Evolutionary conservation across 2,329 filamentous ascomycete genomes (phyloP).

Genomic region (Ceratocystis alfenasii): DNA sequence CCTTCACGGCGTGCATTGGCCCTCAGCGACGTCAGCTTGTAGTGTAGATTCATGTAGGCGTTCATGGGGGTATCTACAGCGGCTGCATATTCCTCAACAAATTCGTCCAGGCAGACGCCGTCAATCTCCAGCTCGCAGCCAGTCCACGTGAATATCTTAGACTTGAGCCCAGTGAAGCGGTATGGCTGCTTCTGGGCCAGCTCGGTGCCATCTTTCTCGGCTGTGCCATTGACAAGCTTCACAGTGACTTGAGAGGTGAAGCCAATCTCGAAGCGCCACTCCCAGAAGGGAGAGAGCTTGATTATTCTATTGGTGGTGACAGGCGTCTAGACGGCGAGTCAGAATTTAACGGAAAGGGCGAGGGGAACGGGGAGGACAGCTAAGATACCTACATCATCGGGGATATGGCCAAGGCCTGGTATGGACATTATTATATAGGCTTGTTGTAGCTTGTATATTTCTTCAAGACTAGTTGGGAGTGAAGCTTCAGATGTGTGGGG

Average conservation of each 20-base stretch:
- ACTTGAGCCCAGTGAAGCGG: constrained; percentile 68
- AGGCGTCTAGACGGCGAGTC: constrained; percentile 2
- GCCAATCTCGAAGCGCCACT: constrained; percentile 70
- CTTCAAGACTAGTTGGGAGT: neutral
- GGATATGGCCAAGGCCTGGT: constrained; percentile 59
- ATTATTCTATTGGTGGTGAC: constrained; percentile 34
- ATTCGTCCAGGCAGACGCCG: constrained; percentile 43
- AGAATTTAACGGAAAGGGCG: neutral
- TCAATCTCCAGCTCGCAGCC: constrained; percentile 76
- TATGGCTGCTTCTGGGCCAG: constrained; percentile 71
- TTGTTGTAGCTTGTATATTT: neutral
- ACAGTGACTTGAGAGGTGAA: constrained; percentile 34
- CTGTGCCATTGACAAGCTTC: constrained; percentile 65
- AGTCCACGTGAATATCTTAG: constrained; percentile 83
- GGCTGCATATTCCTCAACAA: constrained; percentile 49
- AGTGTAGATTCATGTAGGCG: constrained; percentile 74
- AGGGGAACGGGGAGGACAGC: constrained; percentile 24
- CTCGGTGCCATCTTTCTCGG: constrained; percentile 91
- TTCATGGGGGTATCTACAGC: constrained; percentile 71
- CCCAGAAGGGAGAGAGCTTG: constrained; percentile 50
- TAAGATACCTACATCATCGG: constrained; percentile 39
- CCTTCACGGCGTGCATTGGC: constrained; percentile 41
- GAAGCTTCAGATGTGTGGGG: neutral
- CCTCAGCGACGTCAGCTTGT: constrained; percentile 65
- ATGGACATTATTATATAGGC: constrained; percentile 48